Base-by-base conservation (phyloP, 345 rosid genomes). In the Moringa oleifera region DNA sequence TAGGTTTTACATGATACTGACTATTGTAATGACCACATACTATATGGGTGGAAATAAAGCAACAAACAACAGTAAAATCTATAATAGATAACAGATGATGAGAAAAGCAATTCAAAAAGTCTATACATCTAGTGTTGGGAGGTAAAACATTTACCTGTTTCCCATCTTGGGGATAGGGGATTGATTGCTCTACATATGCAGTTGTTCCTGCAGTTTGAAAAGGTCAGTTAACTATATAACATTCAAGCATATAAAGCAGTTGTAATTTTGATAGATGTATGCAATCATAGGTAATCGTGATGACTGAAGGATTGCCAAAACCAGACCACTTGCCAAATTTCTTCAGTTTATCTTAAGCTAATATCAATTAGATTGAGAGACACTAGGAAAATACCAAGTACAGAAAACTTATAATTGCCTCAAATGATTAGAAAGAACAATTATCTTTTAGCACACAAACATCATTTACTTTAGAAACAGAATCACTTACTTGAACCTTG, bases 161-260 rank as follows among this genome's bases (percentile, higher is more conserved):
- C 71, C 96, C 92, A 62, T 89, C 96, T 80, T 84, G 69, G 17
- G 96, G 96, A 79, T 25, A 88, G 20, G 96, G 96, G 64, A 16
- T 68, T 6, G 90, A 83, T 70, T 89, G 92, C 68, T 84, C 88
- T 66, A 86, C 65, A 61, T 77, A 86, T 13, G 91, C 96, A 53
- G 75, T 80, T 54, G 84, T 84, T 69, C 92, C 96, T 89, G 67
- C 61, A 77, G 71, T 10, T 51, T 68, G 58, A 56, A 62, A 68
- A 59, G 58, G 23, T 46, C 15, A 47, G 66, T 19, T 51, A 23
- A 20, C 1, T 58, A 56, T 31, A 53, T 25, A 51, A n/a, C 8
- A 18, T 57, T 37, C 13, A 55, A 59, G 51, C 25, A 68, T 16
- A 16, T 23, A 31, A 5, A 6, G n/a, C 20, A 63, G 45, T 11